Percentiles rank a stretch among this genome's conserved stretches.
Conservation (phyloP, 371 early-diverging fungal genomes). For the Capillidium heterosporum region DNA sequence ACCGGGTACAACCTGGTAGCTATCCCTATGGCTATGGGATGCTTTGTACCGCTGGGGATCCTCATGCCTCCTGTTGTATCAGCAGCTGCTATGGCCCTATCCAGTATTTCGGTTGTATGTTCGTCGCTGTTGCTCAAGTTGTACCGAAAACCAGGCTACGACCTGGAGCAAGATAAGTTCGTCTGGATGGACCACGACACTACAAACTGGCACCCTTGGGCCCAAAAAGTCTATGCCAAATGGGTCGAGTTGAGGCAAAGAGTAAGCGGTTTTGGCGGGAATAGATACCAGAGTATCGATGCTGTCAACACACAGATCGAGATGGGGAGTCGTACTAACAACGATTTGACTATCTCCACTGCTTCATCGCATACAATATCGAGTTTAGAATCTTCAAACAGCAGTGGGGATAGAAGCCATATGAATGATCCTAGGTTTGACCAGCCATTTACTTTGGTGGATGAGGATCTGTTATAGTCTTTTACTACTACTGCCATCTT, state of each 20-base stretch:
- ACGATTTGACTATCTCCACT: too few relatives aligned
- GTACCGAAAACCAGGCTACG: slow-evolving; percentile 28
- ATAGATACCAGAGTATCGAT: too few relatives aligned
- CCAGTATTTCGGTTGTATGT: slow-evolving; percentile 79
- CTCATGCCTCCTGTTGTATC: slow-evolving; percentile 81
- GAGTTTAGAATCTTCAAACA: too few relatives aligned
- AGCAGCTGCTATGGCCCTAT: slow-evolving; percentile 85
- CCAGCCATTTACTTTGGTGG: too few relatives aligned
- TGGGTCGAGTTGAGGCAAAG: background rate
- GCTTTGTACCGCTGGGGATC: slow-evolving; percentile 65
- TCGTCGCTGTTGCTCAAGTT: slow-evolving; percentile 66
- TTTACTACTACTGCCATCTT: too few relatives aligned
- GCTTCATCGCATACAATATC: too few relatives aligned
- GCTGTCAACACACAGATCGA: too few relatives aligned
- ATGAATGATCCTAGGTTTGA: too few relatives aligned
- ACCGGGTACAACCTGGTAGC: slow-evolving; percentile 72
- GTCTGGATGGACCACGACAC: background rate
- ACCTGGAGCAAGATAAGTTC: background rate
- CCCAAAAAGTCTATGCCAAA: background rate
- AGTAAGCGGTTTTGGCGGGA: too few relatives aligned
- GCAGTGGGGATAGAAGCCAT: too few relatives aligned
- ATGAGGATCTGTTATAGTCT: too few relatives aligned
- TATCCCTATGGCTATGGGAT: slow-evolving; percentile 89
- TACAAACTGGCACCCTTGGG: background rate
- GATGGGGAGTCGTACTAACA: too few relatives aligned